Evolutionary conservation across 371 early-diverging fungal species (phyloP).

Genomic region (Mortierella sp.): DNA sequence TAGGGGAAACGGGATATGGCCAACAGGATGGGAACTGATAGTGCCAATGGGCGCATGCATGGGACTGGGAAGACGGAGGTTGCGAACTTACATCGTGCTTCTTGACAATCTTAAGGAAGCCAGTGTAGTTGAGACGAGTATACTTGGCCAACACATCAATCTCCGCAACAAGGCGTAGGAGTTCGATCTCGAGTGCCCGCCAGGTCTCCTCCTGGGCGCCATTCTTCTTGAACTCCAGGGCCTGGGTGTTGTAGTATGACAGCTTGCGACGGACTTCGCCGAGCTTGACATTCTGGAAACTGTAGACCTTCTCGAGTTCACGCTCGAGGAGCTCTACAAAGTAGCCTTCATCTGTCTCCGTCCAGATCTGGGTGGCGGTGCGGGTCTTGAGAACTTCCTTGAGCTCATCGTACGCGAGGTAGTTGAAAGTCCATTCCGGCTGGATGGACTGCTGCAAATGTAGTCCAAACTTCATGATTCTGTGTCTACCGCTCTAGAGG

Average conservation of each 20-base stretch:
- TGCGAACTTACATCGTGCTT: slow-evolving; percentile 88
- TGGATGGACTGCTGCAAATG: slow-evolving; percentile 78
- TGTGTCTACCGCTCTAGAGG: too few relatives aligned
- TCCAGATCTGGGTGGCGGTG: slow-evolving; percentile 54
- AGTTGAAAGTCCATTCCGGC: slow-evolving; percentile 89
- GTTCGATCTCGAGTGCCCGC: slow-evolving; percentile 82
- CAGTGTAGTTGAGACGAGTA: slow-evolving; percentile 95
- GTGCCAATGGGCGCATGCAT: too few relatives aligned
- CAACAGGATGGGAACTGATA: too few relatives aligned
- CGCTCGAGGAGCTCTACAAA: slow-evolving; percentile 90
- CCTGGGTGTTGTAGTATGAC: slow-evolving; percentile 75
- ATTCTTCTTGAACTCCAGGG: slow-evolving; percentile 70
- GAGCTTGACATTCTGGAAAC: slow-evolving; percentile 90
- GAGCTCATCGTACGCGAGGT: slow-evolving; percentile 86
- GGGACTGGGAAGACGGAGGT: too few relatives aligned
- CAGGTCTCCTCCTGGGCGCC: slow-evolving; percentile 64
- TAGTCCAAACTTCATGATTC: slow-evolving; percentile 89
- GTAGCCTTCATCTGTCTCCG: slow-evolving; percentile 82
- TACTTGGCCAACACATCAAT: slow-evolving; percentile 96
- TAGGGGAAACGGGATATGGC: too few relatives aligned
- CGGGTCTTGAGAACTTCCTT: slow-evolving; percentile 80
- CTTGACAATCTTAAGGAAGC: slow-evolving; percentile 97
- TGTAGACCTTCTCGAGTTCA: slow-evolving; percentile 93
- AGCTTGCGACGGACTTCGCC: slow-evolving; percentile 89
- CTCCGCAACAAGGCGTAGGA: slow-evolving; percentile 88